phyloP scores from a whole-genome alignment of 331 rosid species.

The Quercus lobata region DNA sequence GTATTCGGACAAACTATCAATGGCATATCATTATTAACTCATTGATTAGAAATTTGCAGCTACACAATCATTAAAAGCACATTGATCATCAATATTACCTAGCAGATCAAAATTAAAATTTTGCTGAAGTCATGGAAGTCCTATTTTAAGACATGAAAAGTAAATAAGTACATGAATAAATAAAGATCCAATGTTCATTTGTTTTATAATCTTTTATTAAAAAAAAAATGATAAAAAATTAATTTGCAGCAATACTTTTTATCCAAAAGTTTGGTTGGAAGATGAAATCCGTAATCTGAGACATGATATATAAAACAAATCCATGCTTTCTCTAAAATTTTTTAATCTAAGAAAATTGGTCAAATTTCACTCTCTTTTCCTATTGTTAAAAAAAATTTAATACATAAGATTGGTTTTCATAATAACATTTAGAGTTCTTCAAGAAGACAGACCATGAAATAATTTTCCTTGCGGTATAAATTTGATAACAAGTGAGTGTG shows the following conservation, averaged over 20 bases:
- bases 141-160: too few relatives aligned
- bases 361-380: background rate
- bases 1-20: too few relatives aligned
- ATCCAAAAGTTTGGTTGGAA: background rate
- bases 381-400: background rate
- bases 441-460: background rate
- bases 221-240: background rate
- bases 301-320: background rate
- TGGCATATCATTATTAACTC: too few relatives aligned
- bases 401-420: background rate
- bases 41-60: too few relatives aligned
- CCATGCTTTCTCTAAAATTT: background rate
- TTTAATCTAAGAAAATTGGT: background rate
- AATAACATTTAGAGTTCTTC: background rate
- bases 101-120: too few relatives aligned
- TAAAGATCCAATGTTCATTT: too few relatives aligned
- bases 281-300: background rate
- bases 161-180: too few relatives aligned
- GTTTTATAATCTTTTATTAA: background rate
- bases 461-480: background rate
- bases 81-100: too few relatives aligned
- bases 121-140: too few relatives aligned
- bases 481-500: background rate
- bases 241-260: background rate
- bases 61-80: too few relatives aligned